Conservation (phyloP, 257 asterid genomes). For the Thymus quinquecostatus region DNA sequence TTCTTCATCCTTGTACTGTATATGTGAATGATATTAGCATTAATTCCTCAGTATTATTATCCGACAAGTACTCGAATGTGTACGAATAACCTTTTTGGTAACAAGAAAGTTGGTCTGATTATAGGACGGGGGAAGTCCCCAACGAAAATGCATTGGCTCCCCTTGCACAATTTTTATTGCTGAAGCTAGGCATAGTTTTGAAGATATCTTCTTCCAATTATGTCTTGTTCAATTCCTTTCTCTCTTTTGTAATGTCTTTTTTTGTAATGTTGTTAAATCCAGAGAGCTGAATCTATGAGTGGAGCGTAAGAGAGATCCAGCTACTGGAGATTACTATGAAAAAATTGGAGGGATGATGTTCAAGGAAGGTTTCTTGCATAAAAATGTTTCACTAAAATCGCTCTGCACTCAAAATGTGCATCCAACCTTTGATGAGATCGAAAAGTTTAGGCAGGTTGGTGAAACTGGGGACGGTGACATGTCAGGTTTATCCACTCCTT, state of each 20-base stretch:
- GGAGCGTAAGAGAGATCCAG: slow-evolving; percentile 76
- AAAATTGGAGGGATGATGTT: slow-evolving; percentile 89
- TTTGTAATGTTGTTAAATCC: slow-evolving; percentile 23
- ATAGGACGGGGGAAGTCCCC: slow-evolving; percentile 93
- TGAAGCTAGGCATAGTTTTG: slow-evolving; percentile 69
- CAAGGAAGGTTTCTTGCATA: slow-evolving; percentile 89
- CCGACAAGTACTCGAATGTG: slow-evolving; percentile 2
- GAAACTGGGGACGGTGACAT: slow-evolving; percentile 80
- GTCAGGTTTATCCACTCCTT: slow-evolving; percentile 75
- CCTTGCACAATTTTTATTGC: slow-evolving; percentile 81
- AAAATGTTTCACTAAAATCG: slow-evolving; percentile 81
- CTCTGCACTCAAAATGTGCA: slow-evolving; percentile 76
- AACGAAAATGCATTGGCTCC: slow-evolving; percentile 82
- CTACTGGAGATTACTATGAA: slow-evolving; percentile 79
- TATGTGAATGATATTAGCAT: neutral
- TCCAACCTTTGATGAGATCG: slow-evolving; percentile 91
- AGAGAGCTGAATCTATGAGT: slow-evolving; percentile 86
- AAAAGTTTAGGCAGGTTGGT: slow-evolving; percentile 80
- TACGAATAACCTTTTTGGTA: slow-evolving; percentile 13
- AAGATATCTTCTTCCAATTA: neutral
- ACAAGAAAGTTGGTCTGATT: slow-evolving; percentile 29
- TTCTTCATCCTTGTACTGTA: slow-evolving; percentile 14
- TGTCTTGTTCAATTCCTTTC: neutral
- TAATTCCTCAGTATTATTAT: slow-evolving; percentile 14
- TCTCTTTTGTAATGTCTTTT: slow-evolving; percentile 12